phyloP scores from a whole-genome alignment of 1,284 basidiomycete genomes.

The Trichosporon faecale region DNA sequence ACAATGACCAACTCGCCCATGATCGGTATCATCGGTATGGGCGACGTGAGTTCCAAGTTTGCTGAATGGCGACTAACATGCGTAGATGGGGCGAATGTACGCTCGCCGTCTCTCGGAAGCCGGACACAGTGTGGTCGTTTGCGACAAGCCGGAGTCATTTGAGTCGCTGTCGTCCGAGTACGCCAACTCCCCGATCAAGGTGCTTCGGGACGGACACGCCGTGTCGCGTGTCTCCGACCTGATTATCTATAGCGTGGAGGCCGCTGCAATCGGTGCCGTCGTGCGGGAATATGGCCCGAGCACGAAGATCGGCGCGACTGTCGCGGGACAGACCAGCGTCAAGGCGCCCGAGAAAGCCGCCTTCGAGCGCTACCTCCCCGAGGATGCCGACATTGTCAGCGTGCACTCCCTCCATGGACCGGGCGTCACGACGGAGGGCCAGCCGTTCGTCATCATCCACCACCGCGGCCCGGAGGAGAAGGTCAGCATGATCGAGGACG shows the following conservation, averaged over 20 bases:
- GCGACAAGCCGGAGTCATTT: slow-evolving; percentile 78
- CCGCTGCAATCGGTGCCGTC: slow-evolving; percentile 78
- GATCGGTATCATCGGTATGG: slow-evolving; percentile 87
- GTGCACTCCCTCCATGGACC: slow-evolving; percentile 95
- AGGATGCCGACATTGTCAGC: slow-evolving; percentile 84
- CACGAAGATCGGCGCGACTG: slow-evolving; percentile 87
- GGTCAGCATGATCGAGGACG: slow-evolving; percentile 73
- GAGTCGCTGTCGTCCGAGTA: slow-evolving; percentile 65
- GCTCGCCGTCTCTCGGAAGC: slow-evolving; percentile 57
- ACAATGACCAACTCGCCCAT: slow-evolving; percentile 54
- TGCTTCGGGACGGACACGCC: slow-evolving; percentile 72
- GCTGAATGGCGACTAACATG: background rate
- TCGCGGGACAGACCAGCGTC: slow-evolving; percentile 93
- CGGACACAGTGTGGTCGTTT: slow-evolving; percentile 74
- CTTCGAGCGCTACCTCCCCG: slow-evolving; percentile 83
- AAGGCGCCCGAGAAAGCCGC: slow-evolving; percentile 90
- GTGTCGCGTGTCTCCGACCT: slow-evolving; percentile 83
- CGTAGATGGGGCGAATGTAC: slow-evolving; percentile 93
- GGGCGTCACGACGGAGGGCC: slow-evolving; percentile 81
- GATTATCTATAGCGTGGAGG: slow-evolving; percentile 91
- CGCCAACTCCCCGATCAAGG: slow-evolving; percentile 60
- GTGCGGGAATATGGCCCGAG: slow-evolving; percentile 89
- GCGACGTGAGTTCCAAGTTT: slow-evolving; percentile 51
- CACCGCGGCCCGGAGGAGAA: slow-evolving; percentile 76
- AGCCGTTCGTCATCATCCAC: slow-evolving; percentile 88